Evolutionary conservation across 352 stramenopile genomes (phyloP).

Genomic region (Pythium scleroteichum): DNA sequence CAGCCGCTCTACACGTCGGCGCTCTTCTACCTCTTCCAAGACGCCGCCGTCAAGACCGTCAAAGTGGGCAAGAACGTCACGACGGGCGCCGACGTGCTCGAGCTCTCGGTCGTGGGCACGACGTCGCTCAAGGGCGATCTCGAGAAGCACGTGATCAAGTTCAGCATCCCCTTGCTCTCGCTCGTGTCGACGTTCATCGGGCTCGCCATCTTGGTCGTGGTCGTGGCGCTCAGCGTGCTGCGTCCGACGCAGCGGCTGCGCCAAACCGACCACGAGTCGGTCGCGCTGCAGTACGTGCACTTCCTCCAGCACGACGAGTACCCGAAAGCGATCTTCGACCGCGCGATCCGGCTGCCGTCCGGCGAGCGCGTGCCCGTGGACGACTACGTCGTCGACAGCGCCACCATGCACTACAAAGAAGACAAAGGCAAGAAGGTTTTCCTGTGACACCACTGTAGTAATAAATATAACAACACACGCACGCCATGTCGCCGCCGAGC

Average conservation of each 20-base stretch:
- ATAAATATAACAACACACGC: too few relatives aligned
- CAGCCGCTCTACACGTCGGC: slow-evolving; percentile 27
- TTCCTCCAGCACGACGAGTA: slow-evolving; percentile 19
- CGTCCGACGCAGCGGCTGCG: slow-evolving; percentile 38
- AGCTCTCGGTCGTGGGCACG: slow-evolving; percentile 13
- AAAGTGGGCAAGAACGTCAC: slow-evolving; percentile 19
- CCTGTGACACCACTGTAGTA: too few relatives aligned
- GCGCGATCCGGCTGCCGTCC: slow-evolving; percentile 24
- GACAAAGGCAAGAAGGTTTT: slow-evolving; percentile 19
- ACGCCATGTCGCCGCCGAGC: too few relatives aligned
- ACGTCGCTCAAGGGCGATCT: slow-evolving; percentile 26
- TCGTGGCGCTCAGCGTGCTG: slow-evolving; percentile 30
- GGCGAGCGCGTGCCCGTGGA: slow-evolving; percentile 36
- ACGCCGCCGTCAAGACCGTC: slow-evolving; percentile 23
- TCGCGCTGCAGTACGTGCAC: slow-evolving; percentile 10
- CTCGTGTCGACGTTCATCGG: slow-evolving; percentile 46
- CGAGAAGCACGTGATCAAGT: slow-evolving; percentile 19
- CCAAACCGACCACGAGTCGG: too few relatives aligned
- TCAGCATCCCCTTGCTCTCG: slow-evolving; percentile 31
- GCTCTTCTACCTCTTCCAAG: slow-evolving; percentile 26
- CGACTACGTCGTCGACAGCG: slow-evolving; percentile 45
- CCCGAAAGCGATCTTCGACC: slow-evolving; percentile 34
- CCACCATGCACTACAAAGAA: slow-evolving; percentile 28
- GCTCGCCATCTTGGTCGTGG: slow-evolving; percentile 33
- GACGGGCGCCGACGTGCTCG: slow-evolving; percentile 4